Evolutionary conservation across 176 grass and related monocot species (phyloP).

Genomic region (Oryza meridionalis): DNA sequence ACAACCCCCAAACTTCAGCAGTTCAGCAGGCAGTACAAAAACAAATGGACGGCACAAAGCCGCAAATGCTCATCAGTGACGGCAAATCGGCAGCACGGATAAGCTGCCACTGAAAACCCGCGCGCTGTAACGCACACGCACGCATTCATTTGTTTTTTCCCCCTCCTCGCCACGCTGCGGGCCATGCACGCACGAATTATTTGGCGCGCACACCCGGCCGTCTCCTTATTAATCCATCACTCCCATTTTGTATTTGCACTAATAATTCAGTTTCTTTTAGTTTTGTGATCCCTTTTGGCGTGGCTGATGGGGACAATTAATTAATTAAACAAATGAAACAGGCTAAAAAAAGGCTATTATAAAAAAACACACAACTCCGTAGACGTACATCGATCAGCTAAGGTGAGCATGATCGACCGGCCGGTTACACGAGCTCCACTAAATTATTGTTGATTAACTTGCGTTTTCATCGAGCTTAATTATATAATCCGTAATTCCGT

Average conservation of each 20-base stretch:
- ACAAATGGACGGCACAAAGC: too few species aligned
- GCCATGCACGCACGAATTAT: conserved; percentile 26
- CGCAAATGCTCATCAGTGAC: background rate
- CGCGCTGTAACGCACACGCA: conserved; percentile 8
- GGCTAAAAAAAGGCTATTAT: background rate
- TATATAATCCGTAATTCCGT: background rate
- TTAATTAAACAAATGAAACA: conserved; percentile 8
- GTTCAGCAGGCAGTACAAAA: background rate
- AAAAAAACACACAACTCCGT: background rate
- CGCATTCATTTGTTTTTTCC: conserved; percentile 25
- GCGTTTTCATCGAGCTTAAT: background rate
- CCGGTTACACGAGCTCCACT: background rate
- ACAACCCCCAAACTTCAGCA: too few species aligned
- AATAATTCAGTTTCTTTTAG: background rate
- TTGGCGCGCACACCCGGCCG: background rate
- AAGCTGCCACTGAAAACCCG: conserved; percentile 16
- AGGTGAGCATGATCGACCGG: background rate
- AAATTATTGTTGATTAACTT: background rate
- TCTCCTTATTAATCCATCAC: background rate
- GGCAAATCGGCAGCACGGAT: background rate
- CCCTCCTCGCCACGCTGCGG: background rate
- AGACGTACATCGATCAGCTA: background rate
- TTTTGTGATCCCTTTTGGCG: conserved; percentile 28
- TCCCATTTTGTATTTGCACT: background rate
- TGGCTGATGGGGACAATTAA: conserved; percentile 28